Evolutionary conservation across 2,329 filamentous ascomycete genomes (phyloP).

Genomic region (Penicillium nordicum): DNA sequence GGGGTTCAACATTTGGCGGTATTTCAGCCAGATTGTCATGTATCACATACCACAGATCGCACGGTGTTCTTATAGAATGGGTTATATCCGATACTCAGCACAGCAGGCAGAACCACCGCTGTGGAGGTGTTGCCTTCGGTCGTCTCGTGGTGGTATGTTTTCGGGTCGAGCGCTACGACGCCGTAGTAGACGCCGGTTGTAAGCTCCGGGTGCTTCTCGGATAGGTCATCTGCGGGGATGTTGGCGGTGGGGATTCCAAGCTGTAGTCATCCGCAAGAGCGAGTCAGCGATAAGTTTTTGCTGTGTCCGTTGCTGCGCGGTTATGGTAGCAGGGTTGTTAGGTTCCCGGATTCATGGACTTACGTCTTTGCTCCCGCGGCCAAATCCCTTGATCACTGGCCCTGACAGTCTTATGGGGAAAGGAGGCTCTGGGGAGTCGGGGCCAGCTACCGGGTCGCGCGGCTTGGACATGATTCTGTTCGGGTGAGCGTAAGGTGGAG

Average conservation of each 20-base stretch:
- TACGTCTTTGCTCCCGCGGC: slow-evolving; percentile 88
- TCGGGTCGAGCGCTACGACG: slow-evolving; percentile 68
- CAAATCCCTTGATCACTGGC: slow-evolving; percentile 87
- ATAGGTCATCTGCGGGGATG: slow-evolving; percentile 65
- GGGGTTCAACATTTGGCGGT: background rate
- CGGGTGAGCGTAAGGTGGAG: background rate
- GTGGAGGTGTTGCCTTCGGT: slow-evolving; percentile 11
- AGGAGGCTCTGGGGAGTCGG: slow-evolving; percentile 67
- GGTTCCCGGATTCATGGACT: slow-evolving; percentile 8
- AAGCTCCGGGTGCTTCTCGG: slow-evolving; percentile 54
- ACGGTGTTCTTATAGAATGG: slow-evolving; percentile 93
- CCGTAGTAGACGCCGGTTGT: slow-evolving; percentile 90
- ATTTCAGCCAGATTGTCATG: background rate
- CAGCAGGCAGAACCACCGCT: slow-evolving; percentile 68
- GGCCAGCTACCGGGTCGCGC: slow-evolving; percentile 70
- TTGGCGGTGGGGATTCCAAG: slow-evolving; percentile 97
- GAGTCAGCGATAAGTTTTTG: background rate
- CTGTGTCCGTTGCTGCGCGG: background rate
- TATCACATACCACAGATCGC: slow-evolving; percentile 61
- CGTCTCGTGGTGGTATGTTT: slow-evolving; percentile 28
- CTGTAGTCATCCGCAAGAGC: slow-evolving; percentile 42
- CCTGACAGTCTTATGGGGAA: slow-evolving; percentile 83
- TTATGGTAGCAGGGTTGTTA: background rate
- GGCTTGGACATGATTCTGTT: slow-evolving; percentile 30
- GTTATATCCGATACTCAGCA: slow-evolving; percentile 95